Percentiles rank a stretch among this genome's conserved stretches.
phyloP scores from a whole-genome alignment of 495 filamentous ascomycete species.

The Aspergillus kassunensis region DNA sequence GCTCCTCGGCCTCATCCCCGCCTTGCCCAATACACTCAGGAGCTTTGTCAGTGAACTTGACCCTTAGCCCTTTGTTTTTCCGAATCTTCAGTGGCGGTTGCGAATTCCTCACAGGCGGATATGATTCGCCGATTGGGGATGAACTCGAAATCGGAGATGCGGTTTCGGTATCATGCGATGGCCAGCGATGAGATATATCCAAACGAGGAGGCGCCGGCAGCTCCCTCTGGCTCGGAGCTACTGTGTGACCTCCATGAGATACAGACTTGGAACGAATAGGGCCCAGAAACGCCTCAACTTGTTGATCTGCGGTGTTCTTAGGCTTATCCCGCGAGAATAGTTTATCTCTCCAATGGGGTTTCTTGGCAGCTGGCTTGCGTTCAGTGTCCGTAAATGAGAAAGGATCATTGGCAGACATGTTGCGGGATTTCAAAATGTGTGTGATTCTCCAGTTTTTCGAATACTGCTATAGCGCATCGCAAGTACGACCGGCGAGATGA shows the following conservation, averaged over 20 bases:
- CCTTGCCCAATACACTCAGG: constrained; percentile 83
- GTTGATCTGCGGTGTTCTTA: constrained; percentile 32
- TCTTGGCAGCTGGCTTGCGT: constrained; percentile 33
- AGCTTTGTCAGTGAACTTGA: constrained; percentile 62
- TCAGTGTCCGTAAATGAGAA: constrained; percentile 35
- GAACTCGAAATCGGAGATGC: constrained; percentile 16
- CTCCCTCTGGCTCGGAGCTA: constrained; percentile 17
- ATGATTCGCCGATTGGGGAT: constrained; percentile 17
- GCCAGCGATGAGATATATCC: constrained; percentile 21
- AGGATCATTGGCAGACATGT: constrained; percentile 42
- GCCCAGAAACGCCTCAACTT: constrained; percentile 47
- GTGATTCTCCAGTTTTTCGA: constrained; percentile 7
- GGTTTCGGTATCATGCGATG: constrained; percentile 25
- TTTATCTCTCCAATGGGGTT: constrained; percentile 46
- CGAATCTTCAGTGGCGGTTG: constrained; percentile 27
- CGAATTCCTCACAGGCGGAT: constrained; percentile 10
- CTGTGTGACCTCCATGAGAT: constrained; percentile 11
- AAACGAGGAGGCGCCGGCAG: constrained; percentile 15
- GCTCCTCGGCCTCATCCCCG: constrained; percentile 73
- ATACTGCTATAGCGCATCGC: constrained; percentile 19
- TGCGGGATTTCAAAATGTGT: constrained; percentile 10
- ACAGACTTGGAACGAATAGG: constrained; percentile 25
- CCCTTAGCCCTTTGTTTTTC: constrained; percentile 59
- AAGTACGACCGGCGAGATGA: constrained; percentile 6
- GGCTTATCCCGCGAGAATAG: constrained; percentile 44